Percentiles rank a stretch among this genome's conserved stretches.
phyloP scores from a whole-genome alignment of 1,284 basidiomycete genomes.

The Puccinia hordei region DNA sequence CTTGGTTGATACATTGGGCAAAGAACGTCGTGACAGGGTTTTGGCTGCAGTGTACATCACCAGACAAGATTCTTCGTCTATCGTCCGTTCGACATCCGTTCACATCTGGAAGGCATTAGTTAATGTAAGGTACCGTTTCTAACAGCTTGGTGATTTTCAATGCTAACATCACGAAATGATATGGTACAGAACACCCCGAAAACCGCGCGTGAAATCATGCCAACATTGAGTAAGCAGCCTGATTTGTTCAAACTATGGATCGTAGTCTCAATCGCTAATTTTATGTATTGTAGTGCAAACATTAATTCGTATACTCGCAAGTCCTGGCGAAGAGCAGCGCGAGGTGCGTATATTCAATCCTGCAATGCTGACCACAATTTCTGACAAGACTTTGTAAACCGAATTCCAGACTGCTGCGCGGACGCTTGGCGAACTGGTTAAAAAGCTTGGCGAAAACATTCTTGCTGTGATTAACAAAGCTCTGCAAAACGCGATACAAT shows the following conservation, averaged over 20 bases:
- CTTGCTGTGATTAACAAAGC: constrained; percentile 80
- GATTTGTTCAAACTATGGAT: background rate
- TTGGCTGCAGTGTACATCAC: constrained; percentile 88
- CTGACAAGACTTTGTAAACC: constrained; percentile 5
- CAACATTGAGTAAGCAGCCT: constrained; percentile 71
- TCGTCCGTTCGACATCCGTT: constrained; percentile 86
- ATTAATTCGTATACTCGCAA: constrained; percentile 48
- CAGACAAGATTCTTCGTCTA: constrained; percentile 86
- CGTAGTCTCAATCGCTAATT: background rate
- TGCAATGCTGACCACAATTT: background rate
- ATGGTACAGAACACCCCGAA: constrained; percentile 54
- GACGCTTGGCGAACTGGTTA: constrained; percentile 83
- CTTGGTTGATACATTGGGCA: constrained; percentile 82
- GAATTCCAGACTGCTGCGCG: constrained; percentile 66
- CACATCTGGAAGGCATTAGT: constrained; percentile 99
- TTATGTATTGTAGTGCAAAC: constrained; percentile 38
- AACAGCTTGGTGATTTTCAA: background rate
- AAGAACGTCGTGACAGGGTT: constrained; percentile 85
- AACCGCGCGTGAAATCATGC: constrained; percentile 87
- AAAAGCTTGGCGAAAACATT: constrained; percentile 93
- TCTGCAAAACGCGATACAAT: constrained; percentile 65
- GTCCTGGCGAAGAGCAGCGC: constrained; percentile 44
- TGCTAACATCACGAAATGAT: background rate
- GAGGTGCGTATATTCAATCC: constrained; percentile 26
- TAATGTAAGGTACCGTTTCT: constrained; percentile 59